phyloP scores from a whole-genome alignment of 2,329 filamentous ascomycete genomes.

The Bipolaris gigantea region DNA sequence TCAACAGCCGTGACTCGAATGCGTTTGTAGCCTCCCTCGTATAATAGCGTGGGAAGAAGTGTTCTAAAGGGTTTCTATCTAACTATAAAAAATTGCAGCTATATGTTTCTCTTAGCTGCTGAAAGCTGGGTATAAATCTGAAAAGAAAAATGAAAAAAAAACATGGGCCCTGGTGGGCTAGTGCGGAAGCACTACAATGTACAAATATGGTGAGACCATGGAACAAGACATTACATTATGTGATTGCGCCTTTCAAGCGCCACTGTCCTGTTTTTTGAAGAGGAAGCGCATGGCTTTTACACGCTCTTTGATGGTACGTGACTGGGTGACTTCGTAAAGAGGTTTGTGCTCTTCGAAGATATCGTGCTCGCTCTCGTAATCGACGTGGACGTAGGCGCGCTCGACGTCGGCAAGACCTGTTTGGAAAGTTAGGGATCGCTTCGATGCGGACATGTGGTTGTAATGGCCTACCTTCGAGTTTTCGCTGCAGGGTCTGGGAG shows the following conservation, averaged over 20 bases:
- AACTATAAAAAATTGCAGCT: not conserved
- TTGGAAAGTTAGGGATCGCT: conserved; percentile 10
- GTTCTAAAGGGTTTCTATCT: not conserved
- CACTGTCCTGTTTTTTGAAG: conserved; percentile 19
- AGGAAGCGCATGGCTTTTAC: conserved; percentile 31
- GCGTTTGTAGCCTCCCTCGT: not conserved
- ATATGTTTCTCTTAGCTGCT: not conserved
- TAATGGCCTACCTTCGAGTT: conserved; percentile 55
- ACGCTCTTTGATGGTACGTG: conserved; percentile 39
- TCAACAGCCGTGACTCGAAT: not conserved
- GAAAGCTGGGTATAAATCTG: not conserved
- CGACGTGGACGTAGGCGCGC: conserved; percentile 56
- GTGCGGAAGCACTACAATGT: not conserved
- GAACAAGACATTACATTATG: not conserved
- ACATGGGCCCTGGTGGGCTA: not conserved
- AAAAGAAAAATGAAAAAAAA: not conserved
- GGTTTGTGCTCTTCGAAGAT: conserved; percentile 47
- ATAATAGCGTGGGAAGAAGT: not conserved
- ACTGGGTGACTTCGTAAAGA: conserved; percentile 40
- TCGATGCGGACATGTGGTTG: not conserved
- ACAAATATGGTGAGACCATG: not conserved
- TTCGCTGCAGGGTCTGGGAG: conserved; percentile 61
- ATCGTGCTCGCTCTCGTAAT: conserved; percentile 49
- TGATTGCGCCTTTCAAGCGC: not conserved
- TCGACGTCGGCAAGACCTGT: conserved; percentile 41